Evolutionary conservation across 192 early-diverging fungal genomes (phyloP).

Genomic region (Umbelopsis vinacea): DNA sequence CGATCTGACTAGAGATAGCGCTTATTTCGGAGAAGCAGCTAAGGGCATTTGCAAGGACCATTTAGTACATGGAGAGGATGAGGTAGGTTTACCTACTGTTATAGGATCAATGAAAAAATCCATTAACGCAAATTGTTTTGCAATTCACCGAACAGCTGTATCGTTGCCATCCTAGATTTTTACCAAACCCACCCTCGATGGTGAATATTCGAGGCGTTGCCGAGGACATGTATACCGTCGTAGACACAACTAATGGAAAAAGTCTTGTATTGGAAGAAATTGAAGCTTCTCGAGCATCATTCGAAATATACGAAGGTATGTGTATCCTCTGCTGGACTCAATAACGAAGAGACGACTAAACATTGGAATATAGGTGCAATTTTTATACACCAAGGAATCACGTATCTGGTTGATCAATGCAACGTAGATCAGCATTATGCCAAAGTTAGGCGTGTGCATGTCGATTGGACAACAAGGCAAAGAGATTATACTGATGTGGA

Average conservation of each 20-base stretch:
- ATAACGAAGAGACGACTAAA: not conserved
- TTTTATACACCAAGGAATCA: constrained; percentile 61
- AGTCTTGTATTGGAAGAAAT: constrained; percentile 56
- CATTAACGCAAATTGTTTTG: not conserved
- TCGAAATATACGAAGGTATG: constrained; percentile 61
- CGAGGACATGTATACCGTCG: constrained; percentile 53
- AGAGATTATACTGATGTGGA: constrained; percentile 62
- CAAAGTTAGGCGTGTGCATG: constrained; percentile 46
- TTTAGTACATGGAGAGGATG: constrained; percentile 12
- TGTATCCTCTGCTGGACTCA: not conserved
- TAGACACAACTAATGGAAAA: constrained; percentile 48
- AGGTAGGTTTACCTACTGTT: not conserved
- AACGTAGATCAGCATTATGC: constrained; percentile 49
- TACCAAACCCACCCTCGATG: constrained; percentile 46
- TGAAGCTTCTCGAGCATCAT: constrained; percentile 54
- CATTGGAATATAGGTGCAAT: constrained; percentile 50
- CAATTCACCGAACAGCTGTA: constrained; percentile 36
- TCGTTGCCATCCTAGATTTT: constrained; percentile 48
- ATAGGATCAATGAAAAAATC: not conserved
- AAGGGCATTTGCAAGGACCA: constrained; percentile 28
- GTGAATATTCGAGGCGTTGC: constrained; percentile 55
- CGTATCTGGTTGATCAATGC: constrained; percentile 59
- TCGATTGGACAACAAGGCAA: constrained; percentile 57
- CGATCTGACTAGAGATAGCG: constrained; percentile 21
- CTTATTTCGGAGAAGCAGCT: constrained; percentile 34